A percentile compares a stretch with the other conserved stretches of the same genome.
phyloP scores from a whole-genome alignment of 495 filamentous ascomycete genomes.

The Choiromyces venosus region DNA sequence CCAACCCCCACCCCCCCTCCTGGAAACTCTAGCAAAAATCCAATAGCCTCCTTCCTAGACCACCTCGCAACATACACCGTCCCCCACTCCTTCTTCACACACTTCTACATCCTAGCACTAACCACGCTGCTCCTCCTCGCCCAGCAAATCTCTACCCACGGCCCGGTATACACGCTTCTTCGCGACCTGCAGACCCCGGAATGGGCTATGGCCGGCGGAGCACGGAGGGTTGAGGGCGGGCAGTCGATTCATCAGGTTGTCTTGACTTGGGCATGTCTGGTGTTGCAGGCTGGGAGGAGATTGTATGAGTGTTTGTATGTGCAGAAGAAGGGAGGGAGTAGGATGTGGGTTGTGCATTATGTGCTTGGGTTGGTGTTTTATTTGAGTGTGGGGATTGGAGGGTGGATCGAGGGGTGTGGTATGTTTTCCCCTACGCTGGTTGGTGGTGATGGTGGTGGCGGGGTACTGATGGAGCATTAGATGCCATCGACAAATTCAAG shows the following conservation, averaged over 20 bases:
- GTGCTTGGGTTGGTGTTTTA: slow-evolving; percentile 75
- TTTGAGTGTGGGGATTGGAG: slow-evolving; percentile 58
- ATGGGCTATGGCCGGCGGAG: slow-evolving; percentile 1
- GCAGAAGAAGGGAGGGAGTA: slow-evolving; percentile 57
- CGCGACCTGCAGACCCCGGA: slow-evolving; percentile 39
- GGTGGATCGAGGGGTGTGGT: slow-evolving; percentile 87
- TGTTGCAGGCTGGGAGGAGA: slow-evolving; percentile 66
- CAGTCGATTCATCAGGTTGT: slow-evolving; percentile 64
- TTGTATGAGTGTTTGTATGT: slow-evolving; percentile 65
- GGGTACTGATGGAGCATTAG: slow-evolving; percentile 34
- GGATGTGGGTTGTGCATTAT: slow-evolving; percentile 83
- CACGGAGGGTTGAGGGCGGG: slow-evolving; percentile 32
- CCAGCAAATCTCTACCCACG: slow-evolving; percentile 57
- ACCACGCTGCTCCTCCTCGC: slow-evolving; percentile 71
- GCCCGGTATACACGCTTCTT: slow-evolving; percentile 49
- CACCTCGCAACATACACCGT: slow-evolving; percentile 54
- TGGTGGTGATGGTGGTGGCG: slow-evolving; percentile 26
- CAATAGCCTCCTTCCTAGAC: slow-evolving; percentile 52
- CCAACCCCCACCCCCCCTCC: slow-evolving; percentile 14
- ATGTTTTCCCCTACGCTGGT: slow-evolving; percentile 35
- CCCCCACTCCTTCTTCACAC: slow-evolving; percentile 79
- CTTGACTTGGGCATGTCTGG: slow-evolving; percentile 64
- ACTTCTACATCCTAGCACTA: slow-evolving; percentile 76
- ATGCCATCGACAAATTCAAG: slow-evolving; percentile 26
- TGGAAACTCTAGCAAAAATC: slow-evolving; percentile 34